Evolutionary conservation across 2,329 filamentous ascomycete species (phyloP), one percentile per base, ranked within the genome.

Genomic region (Parascedosporium putredinis): DNA sequence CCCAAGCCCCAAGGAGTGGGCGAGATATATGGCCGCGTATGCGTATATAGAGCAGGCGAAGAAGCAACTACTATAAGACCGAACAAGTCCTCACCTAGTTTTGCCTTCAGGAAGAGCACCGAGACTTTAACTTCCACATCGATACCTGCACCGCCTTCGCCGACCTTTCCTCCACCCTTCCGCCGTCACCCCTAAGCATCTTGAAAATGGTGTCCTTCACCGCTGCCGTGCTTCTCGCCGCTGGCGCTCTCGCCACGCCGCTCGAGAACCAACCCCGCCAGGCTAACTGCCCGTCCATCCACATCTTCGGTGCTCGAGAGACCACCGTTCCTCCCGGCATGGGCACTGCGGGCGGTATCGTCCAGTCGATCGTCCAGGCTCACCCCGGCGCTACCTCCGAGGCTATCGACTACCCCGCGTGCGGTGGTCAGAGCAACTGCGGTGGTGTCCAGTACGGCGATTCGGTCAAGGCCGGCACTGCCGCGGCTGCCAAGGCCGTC

Each of bases 371-470:
- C 38, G 61, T 69, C 3, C 60, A 59, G 27, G 67, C 72, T 2
- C 72, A 76, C 54, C 56, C 73, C 0, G 76, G 74, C 1, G 62
- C 75, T 1, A 78, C 74, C 0, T 64, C 75, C 2, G 76, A 79
- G 54, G 72, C 76, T n/a, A 78, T 81, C 53, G 58, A 53, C 31
- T 80, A 81, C 56, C 76, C 82, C 33, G 82, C 82, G 2, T 49
- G 47, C 36, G 47, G 47, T 38, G 47, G 47, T 5, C 47, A 49
- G 36, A 5, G 23, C 34, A 4, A 42, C 7, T 83, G 79, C 34
- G 81, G 81, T 51, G 81, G 81, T 6, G 72, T 79, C 55, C 57
- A 68, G 1, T 86, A 85, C 56, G 76, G 71, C 2, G 72, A 71
- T 55, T 84, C 79, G 6, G 78, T 75, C 0, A 59, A 66, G 4